Evolutionary conservation across 2,329 filamentous ascomycete species (phyloP), one percentile per base, ranked within the genome.

Genomic region (Falciphora oryzae): DNA sequence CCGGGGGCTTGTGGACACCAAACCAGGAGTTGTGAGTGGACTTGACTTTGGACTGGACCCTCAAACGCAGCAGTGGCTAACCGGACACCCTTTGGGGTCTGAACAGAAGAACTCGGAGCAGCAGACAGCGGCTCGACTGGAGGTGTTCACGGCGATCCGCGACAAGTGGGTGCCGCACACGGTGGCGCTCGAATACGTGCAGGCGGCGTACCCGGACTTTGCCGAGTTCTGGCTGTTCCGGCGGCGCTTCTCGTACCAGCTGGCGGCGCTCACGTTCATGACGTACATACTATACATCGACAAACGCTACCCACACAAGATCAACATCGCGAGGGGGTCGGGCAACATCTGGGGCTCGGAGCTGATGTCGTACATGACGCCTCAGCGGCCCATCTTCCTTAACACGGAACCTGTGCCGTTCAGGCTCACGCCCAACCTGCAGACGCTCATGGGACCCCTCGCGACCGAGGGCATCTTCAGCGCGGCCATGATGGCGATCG

Each of bases 141-240:
- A 99, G 76, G 94, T 96, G n/a, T 92, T 97, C 74, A 90, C 89
- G 58, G 91, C 94, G 2, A 96, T 99, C 69, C 93, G 97, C 76
- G 90, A 96, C 75, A 94, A 93, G 74, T 96, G 90, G 85, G 93
- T 97, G 65, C 91, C 93, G 7, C 88, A 89, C 66, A 92, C 87
- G 3, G 81, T 98, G 66, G 89, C 90, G 28, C 84, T 96, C 64
- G 88, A 96, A 69, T 97, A 94, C 80, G 97, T 97, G 85, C 91
- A 93, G 73, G 82, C 85, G 69, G 91, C 88, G 6, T 98, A 95
- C 78, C 90, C 93, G 35, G 89, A 91, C 68, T 99, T 92, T 76
- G 87, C 91, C 59, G 93, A 97, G 72, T 97, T 98, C 82, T 99
- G 94, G 93, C 85, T 99, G 65, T 99, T 99, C 91, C 91, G 95